Evolutionary conservation across 805 yeast species (phyloP), one percentile per base, ranked within the genome.

Genomic region (Saturnispora dispora): DNA sequence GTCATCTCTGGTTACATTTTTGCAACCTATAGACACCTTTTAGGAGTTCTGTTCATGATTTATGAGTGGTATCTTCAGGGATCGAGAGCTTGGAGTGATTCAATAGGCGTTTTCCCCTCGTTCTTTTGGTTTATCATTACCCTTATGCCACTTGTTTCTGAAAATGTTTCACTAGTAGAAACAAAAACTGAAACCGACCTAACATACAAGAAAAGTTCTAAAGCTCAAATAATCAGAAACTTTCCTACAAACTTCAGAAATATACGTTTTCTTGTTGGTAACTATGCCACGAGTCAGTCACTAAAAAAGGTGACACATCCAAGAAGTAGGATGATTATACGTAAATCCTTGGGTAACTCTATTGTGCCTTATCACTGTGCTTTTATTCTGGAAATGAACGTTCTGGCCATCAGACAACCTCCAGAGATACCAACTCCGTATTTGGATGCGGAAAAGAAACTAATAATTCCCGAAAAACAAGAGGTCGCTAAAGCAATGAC

Each of bases 401-500:
- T 64, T 1, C 46, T 61, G 44, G 60, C 65, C 4, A 57, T 65
- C 3, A 62, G 64, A 3, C 68, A 70, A 20, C 78, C 79, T 22
- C 73, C 76, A 1, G 70, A 66, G 13, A 52, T 72, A 13, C 79
- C 79, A 2, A 63, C 62, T 36, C 77, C 78, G 0, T 74, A 66
- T 55, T 55, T 75, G 37, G 70, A 70, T 45, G 69, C 70, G 2
- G 73, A 73, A 30, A 72, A 70, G 48, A 63, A 62, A 35, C 57
- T 74, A 3, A 62, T 66, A 6, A 62, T 67, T 7, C 79, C 80
- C 0, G 63, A 60, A 1, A 63, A 68, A 46, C 62, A 60, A 39
- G 71, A 70, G 51, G 57, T 68, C 1, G 65, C 65, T 15, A 50
- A 56, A n/a, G 69, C 60, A 0, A 50, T 70, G 9, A 59, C 65